Evolutionary conservation across 2,329 filamentous ascomycete species (phyloP), one percentile per base, ranked within the genome.

Genomic region (Diaporthe citrichinensis): DNA sequence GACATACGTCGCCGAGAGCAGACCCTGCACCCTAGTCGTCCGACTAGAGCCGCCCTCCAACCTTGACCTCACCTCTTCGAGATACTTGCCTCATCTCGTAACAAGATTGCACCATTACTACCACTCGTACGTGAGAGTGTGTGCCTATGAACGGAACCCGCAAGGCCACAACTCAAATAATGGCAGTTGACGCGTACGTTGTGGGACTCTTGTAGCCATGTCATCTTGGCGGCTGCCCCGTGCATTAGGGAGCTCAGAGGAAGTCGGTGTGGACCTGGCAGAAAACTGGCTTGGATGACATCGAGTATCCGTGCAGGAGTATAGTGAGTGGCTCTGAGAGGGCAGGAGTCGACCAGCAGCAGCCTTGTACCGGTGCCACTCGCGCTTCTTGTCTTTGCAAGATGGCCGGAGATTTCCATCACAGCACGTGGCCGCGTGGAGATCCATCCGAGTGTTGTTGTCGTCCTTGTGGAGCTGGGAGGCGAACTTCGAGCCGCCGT

Each of bases 391-490:
- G 65, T 39, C 65, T 69, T 51, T 69, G 65, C 34, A 39, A 69
- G 49, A 69, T 69, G 65, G 65, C 65, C 65, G 65, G 65, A 69
- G 65, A 69, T 69, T 69, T 69, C 65, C 65, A 69, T 14, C 46
- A 69, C 65, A 69, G 65, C 65, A 69, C 65, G 65, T 69, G 65
- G 65, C 34, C 49, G 46, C 65, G 34, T 69, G 65, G 49, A 69
- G 65, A 69, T 69, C 46, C 65, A 55, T 69, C 65, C 46, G 46
- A 69, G 65, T 69, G 46, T 55, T 55, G 65, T 69, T 39, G 41
- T 65, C 41, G 65, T 25, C 51, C 65, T 41, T 53, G 65, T 69
- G 65, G 65, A 69, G 65, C 65, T 69, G 49, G n/a, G 34, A 69
- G 65, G 65, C 65, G n/a, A 69, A 69, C 65, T 25, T 39, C 23